Conservation (phyloP, 257 asterid genomes). For the Linderniella brevidens region DNA sequence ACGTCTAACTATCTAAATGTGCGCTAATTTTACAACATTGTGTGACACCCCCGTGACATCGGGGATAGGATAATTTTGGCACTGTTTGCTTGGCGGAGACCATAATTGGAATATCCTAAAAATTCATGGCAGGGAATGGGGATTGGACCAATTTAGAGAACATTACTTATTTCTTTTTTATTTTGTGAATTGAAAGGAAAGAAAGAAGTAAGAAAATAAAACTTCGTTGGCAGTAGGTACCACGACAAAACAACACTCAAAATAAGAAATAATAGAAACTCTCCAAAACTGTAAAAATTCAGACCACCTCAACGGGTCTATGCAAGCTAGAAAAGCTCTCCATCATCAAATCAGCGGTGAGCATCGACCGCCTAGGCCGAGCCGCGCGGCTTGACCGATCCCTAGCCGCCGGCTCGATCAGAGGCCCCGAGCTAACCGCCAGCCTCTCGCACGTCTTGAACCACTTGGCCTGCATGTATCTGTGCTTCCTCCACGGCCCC, state of each 20-base stretch:
- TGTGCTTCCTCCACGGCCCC: slow-evolving; percentile 89
- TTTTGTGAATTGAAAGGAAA: too few relatives aligned
- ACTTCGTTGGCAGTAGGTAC: too few relatives aligned
- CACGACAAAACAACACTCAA: background rate
- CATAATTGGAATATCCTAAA: too few relatives aligned
- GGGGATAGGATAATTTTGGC: too few relatives aligned
- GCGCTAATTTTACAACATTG: too few relatives aligned
- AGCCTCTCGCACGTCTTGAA: slow-evolving; percentile 27
- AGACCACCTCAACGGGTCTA: slow-evolving; percentile 52
- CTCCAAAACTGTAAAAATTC: slow-evolving; percentile 12
- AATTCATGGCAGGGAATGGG: too few relatives aligned
- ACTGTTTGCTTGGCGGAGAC: too few relatives aligned
- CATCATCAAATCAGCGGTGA: slow-evolving; percentile 46
- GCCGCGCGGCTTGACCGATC: slow-evolving; percentile 9
- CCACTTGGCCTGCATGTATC: slow-evolving; percentile 97
- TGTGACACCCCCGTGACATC: too few relatives aligned
- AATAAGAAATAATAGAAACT: background rate
- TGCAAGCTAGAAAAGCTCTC: slow-evolving; percentile 31
- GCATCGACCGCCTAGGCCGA: slow-evolving; percentile 53
- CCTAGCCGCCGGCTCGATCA: slow-evolving; percentile 15
- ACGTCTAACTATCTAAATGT: too few relatives aligned
- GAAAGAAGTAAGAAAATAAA: too few relatives aligned
- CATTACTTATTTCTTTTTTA: too few relatives aligned
- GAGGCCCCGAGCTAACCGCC: slow-evolving; percentile 14
- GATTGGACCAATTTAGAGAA: too few relatives aligned